Conservation (phyloP, 2,329 filamentous ascomycete genomes). For the Scytalidium sp. region DNA sequence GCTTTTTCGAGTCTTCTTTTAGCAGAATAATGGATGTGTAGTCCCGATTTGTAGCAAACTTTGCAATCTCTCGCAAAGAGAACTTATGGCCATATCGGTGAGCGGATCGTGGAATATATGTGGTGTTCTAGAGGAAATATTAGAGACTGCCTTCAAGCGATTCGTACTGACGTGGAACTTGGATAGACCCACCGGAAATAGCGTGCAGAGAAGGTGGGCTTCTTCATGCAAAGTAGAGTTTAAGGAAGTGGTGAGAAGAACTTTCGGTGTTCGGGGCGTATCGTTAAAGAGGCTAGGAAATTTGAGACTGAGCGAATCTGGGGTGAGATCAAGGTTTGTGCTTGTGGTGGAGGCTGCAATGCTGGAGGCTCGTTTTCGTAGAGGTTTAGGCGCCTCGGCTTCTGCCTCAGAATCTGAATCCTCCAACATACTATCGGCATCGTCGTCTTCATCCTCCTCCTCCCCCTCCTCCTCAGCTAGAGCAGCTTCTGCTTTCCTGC, state of each 20-base stretch:
- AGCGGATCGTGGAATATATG: constrained; percentile 81
- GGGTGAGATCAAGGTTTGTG: constrained; percentile 62
- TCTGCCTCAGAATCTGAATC: constrained; percentile 54
- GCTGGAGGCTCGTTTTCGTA: constrained; percentile 40
- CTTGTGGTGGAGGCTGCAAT: constrained; percentile 57
- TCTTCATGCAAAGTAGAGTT: constrained; percentile 86
- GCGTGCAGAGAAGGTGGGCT: constrained; percentile 70
- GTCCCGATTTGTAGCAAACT: constrained; percentile 76
- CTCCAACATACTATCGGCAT: constrained; percentile 74
- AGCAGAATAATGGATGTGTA: constrained; percentile 84
- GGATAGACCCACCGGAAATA: constrained; percentile 63
- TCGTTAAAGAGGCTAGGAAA: constrained; percentile 63
- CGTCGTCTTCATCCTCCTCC: constrained; percentile 45
- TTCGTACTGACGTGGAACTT: constrained; percentile 67
- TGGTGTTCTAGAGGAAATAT: constrained; percentile 42
- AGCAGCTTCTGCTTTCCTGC: constrained; percentile 50
- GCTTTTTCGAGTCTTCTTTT: constrained; percentile 85
- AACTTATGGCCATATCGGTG: constrained; percentile 89
- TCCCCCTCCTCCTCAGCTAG: constrained; percentile 40
- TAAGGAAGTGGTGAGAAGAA: constrained; percentile 87
- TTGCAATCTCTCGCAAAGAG: constrained; percentile 83
- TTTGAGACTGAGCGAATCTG: constrained; percentile 55
- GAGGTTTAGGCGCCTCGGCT: constrained; percentile 31
- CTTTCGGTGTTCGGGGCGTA: constrained; percentile 66
- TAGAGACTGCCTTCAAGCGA: too few relatives aligned